Evolutionary conservation across 2,329 filamentous ascomycete species (phyloP).

Genomic region (Aplosporella prunicola): DNA sequence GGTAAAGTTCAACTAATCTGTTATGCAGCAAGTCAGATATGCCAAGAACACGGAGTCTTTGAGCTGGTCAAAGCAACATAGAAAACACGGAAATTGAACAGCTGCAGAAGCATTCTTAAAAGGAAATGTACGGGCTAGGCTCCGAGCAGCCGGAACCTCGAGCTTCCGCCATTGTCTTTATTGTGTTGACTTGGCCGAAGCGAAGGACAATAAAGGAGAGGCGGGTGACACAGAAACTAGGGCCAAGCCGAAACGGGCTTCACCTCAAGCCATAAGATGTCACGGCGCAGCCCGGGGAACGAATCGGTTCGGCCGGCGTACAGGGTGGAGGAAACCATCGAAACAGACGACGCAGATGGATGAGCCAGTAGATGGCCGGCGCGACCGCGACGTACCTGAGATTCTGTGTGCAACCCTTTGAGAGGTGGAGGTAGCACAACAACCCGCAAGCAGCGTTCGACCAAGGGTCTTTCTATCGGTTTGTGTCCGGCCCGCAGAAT

Average conservation of each 20-base stretch:
- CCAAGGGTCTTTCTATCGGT: no score
- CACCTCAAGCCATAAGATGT: neutral
- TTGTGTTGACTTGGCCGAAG: constrained; percentile 8
- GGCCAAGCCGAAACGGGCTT: neutral
- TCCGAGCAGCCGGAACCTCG: constrained; percentile 5
- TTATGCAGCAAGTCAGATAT: constrained; percentile 13
- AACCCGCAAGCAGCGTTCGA: constrained; percentile 6
- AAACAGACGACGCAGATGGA: constrained; percentile 7
- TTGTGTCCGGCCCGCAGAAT: no score
- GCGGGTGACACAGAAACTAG: neutral
- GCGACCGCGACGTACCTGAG: constrained; percentile 11
- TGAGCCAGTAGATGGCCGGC: constrained; percentile 9
- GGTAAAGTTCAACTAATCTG: constrained; percentile 11
- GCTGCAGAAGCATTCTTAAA: neutral
- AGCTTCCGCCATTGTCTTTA: constrained; percentile 12
- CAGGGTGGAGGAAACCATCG: no score
- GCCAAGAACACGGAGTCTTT: no score
- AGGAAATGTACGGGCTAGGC: no score
- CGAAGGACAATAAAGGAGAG: constrained; percentile 8
- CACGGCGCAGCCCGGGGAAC: constrained; percentile 9
- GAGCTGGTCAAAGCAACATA: constrained; percentile 2
- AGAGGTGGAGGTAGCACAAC: no score
- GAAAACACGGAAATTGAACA: neutral
- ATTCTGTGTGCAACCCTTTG: constrained; percentile 11
- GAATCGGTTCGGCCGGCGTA: no score